These are phyloP conservation scores for Globisporangium middletonii DNA, from an alignment of 352 stramenopile genomes.

Conservation along the genomic window DNA sequence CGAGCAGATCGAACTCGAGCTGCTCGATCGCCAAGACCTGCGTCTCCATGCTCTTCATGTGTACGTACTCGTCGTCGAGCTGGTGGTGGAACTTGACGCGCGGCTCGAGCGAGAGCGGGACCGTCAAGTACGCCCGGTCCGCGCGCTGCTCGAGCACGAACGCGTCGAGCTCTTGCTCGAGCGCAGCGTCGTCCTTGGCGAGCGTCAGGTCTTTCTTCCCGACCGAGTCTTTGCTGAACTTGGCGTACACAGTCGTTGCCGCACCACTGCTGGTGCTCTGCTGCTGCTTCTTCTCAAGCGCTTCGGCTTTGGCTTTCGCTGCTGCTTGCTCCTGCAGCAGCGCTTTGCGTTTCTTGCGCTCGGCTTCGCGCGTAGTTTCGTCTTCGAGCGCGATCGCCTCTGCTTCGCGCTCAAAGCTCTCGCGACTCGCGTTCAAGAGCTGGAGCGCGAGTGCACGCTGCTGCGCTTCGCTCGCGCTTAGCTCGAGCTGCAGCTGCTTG, in stretches of 20 bases:
- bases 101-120: constrained; percentile 28
- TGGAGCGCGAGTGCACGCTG: constrained; percentile 55
- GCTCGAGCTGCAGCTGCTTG: constrained; percentile 23
- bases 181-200: constrained; percentile 40
- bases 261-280: constrained; percentile 1
- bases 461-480: constrained; percentile 24
- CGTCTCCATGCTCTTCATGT: constrained; percentile 56
- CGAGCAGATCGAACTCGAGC: constrained; percentile 57
- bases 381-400: constrained; percentile 44
- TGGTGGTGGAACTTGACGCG: constrained; percentile 32
- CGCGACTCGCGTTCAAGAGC: constrained; percentile 50
- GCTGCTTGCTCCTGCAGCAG: constrained; percentile 40
- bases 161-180: constrained; percentile 49
- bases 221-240: constrained; percentile 41
- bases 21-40: constrained; percentile 42
- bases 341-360: constrained; percentile 39
- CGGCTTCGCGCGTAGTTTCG: constrained; percentile 30
- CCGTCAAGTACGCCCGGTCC: constrained; percentile 44
- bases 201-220: constrained; percentile 50
- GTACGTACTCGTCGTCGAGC: constrained; percentile 49
- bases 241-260: constrained; percentile 15
- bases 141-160: constrained; percentile 37
- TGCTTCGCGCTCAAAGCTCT: constrained; percentile 50
- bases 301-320: constrained; percentile 38
- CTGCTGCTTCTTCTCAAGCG: constrained; percentile 21